Conservation (phyloP, 495 filamentous ascomycete genomes). For the Aspergillus ellipticus region DNA sequence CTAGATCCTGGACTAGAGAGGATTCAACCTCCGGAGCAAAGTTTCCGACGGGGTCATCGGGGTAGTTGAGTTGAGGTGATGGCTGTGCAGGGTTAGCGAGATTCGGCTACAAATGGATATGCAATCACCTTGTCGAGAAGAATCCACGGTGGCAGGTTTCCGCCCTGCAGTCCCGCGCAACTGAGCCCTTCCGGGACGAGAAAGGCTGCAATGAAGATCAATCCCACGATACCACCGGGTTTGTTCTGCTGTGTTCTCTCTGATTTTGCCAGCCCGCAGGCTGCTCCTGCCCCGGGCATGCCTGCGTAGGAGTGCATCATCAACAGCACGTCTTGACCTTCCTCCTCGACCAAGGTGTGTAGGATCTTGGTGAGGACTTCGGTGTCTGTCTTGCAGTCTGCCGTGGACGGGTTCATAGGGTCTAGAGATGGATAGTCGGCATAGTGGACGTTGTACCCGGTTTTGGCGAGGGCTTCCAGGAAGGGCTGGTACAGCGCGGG, state of each 20-base stretch:
- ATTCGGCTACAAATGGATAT: neutral
- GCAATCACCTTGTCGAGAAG: conserved; percentile 21
- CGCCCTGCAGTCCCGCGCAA: conserved; percentile 24
- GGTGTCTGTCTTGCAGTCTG: conserved; percentile 19
- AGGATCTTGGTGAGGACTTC: conserved; percentile 13
- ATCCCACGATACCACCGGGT: conserved; percentile 24
- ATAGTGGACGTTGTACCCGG: conserved; percentile 18
- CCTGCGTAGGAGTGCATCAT: conserved; percentile 33
- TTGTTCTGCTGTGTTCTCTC: conserved; percentile 19
- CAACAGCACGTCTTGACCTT: conserved; percentile 25
- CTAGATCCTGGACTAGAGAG: conserved; percentile 3
- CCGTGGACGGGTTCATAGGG: conserved; percentile 12
- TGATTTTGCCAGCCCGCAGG: conserved; percentile 14
- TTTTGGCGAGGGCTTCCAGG: conserved; percentile 11
- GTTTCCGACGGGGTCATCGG: conserved; percentile 18
- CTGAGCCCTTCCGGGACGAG: conserved; percentile 25
- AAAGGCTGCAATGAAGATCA: conserved; percentile 29
- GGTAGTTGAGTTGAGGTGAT: conserved; percentile 14
- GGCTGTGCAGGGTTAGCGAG: conserved; percentile 12
- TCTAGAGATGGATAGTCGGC: conserved; percentile 22
- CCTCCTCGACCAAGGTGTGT: conserved; percentile 19
- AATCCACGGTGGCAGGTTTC: conserved; percentile 25
- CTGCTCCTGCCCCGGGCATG: conserved; percentile 27
- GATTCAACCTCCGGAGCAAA: conserved; percentile 27
- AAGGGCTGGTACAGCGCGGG: conserved; percentile 21